Evolutionary conservation across 163 green algal species (phyloP).

Genomic region (Trebouxia gelatinosa): DNA sequence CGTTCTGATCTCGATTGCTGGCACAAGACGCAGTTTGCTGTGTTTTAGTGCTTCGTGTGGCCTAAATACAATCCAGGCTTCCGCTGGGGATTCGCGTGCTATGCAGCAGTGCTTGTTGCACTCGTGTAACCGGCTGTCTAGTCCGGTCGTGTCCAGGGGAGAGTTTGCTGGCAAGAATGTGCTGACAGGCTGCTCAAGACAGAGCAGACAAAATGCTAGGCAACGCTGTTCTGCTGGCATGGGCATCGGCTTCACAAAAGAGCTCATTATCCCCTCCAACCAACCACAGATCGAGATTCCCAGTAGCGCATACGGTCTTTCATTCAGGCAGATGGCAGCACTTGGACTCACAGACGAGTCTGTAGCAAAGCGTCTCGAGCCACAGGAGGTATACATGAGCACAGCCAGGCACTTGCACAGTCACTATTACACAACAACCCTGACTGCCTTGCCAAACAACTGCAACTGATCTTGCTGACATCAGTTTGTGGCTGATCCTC

Average conservation of each 20-base stretch:
- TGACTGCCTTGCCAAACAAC: too few species aligned
- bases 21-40: too few species aligned
- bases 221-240: conserved; percentile 18
- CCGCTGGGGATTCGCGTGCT: too few species aligned
- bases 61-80: too few species aligned
- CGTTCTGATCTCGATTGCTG: too few species aligned
- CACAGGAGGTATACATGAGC: conserved; percentile 10
- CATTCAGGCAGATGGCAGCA: conserved; percentile 49
- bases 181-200: background rate
- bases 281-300: background rate
- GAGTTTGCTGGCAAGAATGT: background rate
- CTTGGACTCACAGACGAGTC: conserved; percentile 43
- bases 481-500: too few species aligned
- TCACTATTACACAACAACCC: background rate
- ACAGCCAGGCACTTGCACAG: background rate
- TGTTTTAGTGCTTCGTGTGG: too few species aligned
- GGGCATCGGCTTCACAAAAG: conserved; percentile 44
- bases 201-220: background rate
- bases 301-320: conserved; percentile 40
- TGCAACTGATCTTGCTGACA: too few species aligned
- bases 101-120: conserved; percentile 20
- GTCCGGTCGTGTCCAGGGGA: background rate
- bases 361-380: background rate
- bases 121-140: background rate
- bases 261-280: conserved; percentile 11